Base-by-base conservation (phyloP, 164 flowering plant genomes). In the Tinospora cordifolia region DNA sequence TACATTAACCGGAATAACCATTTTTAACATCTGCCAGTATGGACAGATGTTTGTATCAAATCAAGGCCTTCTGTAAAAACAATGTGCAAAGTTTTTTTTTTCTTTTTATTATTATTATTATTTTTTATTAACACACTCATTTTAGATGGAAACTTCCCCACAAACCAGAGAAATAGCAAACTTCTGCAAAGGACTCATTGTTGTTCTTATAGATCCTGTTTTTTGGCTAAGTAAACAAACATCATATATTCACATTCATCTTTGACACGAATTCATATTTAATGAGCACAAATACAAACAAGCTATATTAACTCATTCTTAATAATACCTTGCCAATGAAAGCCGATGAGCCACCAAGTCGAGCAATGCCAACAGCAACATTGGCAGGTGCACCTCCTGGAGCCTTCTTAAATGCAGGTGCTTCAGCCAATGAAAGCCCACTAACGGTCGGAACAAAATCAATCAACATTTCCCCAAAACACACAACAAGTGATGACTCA, bases 301-400 rank as follows among this genome's bases (percentile, higher is more conserved):
- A 19, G n/a, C 60, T 54, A 19, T 21, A 17, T 9, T 54, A 17
- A n/a, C 24, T 54, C 21, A 19, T 54, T 4, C 8, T 17, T 13
- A 69, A 65, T 70, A 75, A 27, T 85, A 94, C 96, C 93, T 92
- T 94, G 49, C 97, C 98, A 62, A 94, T 90, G 74, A 94, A 92
- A 74, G 97, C 97, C 4, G 98, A 88, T 46, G 92, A 85, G 39
- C 96, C 97, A 27, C 97, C 97, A 67, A 94, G 93, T 40, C 98
- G 88, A 74, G 98, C 84, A 25, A 94, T 90, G 51, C 96, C 98
- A 70, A 94, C 97, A 27, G 96, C 97, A 72, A 92, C 97, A 83
- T 94, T 94, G 60, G 98, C 98, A 79, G 98, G 98, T 24, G 98
- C 98, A 74, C 98, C 97, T 30, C 98, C 98, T 39, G 97, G 89